Evolutionary conservation across 2,329 filamentous ascomycete genomes (phyloP).

Genomic region (Plenodomus tracheiphilus): DNA sequence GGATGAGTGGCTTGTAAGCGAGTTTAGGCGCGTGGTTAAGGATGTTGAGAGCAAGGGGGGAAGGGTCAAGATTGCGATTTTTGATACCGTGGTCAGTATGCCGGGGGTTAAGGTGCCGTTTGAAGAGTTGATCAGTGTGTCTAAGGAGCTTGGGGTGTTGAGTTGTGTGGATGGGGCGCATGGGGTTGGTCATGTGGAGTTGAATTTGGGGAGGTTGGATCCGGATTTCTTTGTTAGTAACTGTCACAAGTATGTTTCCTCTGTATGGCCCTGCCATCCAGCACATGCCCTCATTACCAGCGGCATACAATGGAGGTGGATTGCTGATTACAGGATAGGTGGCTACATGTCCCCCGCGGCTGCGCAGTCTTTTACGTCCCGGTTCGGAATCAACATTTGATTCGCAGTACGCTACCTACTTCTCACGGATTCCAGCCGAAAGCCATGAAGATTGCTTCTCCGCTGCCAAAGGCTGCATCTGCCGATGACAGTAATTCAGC

Average conservation of each 20-base stretch:
- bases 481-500: constrained; percentile 51
- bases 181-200: constrained; percentile 74
- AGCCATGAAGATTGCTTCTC: constrained; percentile 37
- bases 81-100: constrained; percentile 78
- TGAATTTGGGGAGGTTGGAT: constrained; percentile 68
- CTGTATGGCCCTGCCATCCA: neutral
- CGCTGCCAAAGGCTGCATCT: constrained; percentile 36
- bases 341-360: constrained; percentile 79
- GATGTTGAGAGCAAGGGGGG: constrained; percentile 60
- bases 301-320: too few species aligned
- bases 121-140: constrained; percentile 65
- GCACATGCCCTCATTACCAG: too few species aligned
- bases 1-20: constrained; percentile 66
- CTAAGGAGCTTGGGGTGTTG: constrained; percentile 67
- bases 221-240: constrained; percentile 89
- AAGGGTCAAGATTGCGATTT: constrained; percentile 68
- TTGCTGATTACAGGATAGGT: too few species aligned
- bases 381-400: constrained; percentile 71
- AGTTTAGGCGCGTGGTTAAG: constrained; percentile 64
- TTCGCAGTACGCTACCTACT: constrained; percentile 76
- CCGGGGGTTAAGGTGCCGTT: constrained; percentile 83
- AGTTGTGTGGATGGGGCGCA: constrained; percentile 85
- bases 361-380: constrained; percentile 84
- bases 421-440: constrained; percentile 73
- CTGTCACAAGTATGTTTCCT: constrained; percentile 50